A percentile compares a stretch with the other conserved stretches of the same genome.
These are phyloP conservation scores for Pseudonitzschia multiseries DNA, from an alignment of 108 stramenopile species.

Conservation along the genomic window DNA sequence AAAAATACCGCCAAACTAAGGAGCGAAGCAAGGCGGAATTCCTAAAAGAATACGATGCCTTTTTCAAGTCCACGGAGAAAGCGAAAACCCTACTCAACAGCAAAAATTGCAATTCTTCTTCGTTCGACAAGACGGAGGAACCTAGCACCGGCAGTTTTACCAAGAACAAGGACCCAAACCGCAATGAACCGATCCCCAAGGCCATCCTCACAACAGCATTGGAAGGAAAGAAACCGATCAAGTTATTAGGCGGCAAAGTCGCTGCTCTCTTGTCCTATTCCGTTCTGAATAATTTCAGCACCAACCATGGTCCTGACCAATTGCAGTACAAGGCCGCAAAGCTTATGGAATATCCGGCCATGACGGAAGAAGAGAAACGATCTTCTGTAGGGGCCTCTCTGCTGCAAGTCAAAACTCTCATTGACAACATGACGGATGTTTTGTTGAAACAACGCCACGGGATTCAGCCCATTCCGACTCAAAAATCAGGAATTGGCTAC, in stretches of 20 bases:
- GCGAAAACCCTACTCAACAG: constrained; percentile 22
- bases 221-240: constrained; percentile 21
- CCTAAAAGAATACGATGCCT: constrained; percentile 44
- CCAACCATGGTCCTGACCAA: constrained; percentile 27
- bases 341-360: constrained; percentile 36
- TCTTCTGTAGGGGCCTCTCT: constrained; percentile 48
- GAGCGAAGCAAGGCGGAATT: constrained; percentile 43
- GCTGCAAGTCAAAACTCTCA: constrained; percentile 39
- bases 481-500: not conserved
- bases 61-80: constrained; percentile 28
- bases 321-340: constrained; percentile 33
- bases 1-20: constrained; percentile 54
- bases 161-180: not conserved
- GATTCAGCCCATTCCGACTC: not conserved
- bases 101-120: not conserved
- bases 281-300: constrained; percentile 32
- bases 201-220: constrained; percentile 13
- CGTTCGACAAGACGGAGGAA: not conserved
- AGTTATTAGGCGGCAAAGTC: constrained; percentile 42
- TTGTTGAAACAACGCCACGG: constrained; percentile 34
- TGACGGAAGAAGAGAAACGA: constrained; percentile 51
- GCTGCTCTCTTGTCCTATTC: constrained; percentile 48
- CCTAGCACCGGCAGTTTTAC: not conserved
- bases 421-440: constrained; percentile 42
- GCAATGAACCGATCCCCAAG: constrained; percentile 13